Conservation (phyloP, 805 yeast genomes). For the Kregervanrija delftensis region DNA sequence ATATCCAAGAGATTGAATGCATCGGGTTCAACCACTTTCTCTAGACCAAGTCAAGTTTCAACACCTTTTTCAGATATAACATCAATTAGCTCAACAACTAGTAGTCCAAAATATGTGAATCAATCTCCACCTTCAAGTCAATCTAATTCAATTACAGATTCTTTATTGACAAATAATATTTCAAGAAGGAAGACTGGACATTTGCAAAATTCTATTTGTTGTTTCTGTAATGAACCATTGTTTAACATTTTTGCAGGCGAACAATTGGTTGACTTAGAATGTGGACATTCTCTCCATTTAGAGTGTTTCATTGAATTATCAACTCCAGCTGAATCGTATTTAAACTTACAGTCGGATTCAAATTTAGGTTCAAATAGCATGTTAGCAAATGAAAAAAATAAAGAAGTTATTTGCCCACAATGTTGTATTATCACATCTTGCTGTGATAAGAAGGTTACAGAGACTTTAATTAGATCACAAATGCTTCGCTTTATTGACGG, state of each 20-base stretch:
- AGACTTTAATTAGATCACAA: background rate
- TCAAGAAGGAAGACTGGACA: background rate
- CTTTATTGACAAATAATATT: background rate
- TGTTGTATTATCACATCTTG: slow-evolving; percentile 5
- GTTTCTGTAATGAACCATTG: slow-evolving; percentile 39
- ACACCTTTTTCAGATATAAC: slow-evolving; percentile 5
- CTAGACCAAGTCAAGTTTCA: background rate
- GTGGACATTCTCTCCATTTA: slow-evolving; percentile 39
- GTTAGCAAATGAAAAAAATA: background rate
- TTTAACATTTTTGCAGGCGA: slow-evolving; percentile 35
- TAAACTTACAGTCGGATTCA: background rate
- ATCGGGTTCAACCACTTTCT: slow-evolving; percentile 5
- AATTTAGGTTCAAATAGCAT: too few relatives aligned
- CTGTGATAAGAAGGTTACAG: background rate
- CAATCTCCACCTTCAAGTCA: background rate
- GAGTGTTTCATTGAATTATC: slow-evolving; percentile 32
- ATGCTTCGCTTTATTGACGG: slow-evolving; percentile 1
- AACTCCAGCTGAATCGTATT: background rate
- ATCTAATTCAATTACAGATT: background rate
- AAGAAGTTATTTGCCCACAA: slow-evolving; percentile 10
- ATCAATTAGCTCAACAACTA: background rate
- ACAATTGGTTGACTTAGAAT: slow-evolving; percentile 32
- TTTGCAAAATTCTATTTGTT: slow-evolving; percentile 23
- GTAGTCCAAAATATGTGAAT: slow-evolving; percentile 1
- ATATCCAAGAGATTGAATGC: slow-evolving; percentile 3